Evolutionary conservation across 2,329 filamentous ascomycete species (phyloP).

Genomic region (Sclerotinia subarctica): DNA sequence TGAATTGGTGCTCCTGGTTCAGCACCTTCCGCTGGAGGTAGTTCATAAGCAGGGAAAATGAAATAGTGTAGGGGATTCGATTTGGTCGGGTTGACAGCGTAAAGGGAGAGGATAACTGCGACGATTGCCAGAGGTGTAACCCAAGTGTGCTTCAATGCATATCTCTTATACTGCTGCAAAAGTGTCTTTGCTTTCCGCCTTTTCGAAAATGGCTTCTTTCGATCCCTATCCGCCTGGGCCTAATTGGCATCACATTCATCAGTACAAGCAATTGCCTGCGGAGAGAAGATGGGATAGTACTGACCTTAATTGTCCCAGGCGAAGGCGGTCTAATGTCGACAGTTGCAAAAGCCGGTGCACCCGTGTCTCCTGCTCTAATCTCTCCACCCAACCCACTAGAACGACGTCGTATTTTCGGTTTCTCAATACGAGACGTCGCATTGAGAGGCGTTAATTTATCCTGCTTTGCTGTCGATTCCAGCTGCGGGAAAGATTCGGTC

Average conservation of each 20-base stretch:
- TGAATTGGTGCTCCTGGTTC: slow-evolving; percentile 51
- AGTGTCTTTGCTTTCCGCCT: slow-evolving; percentile 38
- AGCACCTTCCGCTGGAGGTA: slow-evolving; percentile 48
- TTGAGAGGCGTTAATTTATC: slow-evolving; percentile 17
- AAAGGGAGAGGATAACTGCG: slow-evolving; percentile 59
- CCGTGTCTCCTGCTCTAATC: slow-evolving; percentile 49
- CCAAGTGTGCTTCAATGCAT: slow-evolving; percentile 56
- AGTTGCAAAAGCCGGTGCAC: slow-evolving; percentile 50
- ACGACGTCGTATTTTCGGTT: slow-evolving; percentile 42
- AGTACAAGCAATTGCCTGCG: not conserved
- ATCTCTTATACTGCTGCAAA: slow-evolving; percentile 47
- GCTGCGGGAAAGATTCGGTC: slow-evolving; percentile 25
- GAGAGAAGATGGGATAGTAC: not conserved
- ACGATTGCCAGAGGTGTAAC: slow-evolving; percentile 66
- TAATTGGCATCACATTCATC: not conserved
- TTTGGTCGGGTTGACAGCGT: slow-evolving; percentile 70
- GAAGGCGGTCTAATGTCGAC: slow-evolving; percentile 36
- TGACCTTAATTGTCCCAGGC: slow-evolving; percentile 32
- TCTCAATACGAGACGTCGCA: slow-evolving; percentile 26
- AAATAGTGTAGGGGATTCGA: slow-evolving; percentile 77
- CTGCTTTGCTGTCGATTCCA: slow-evolving; percentile 13
- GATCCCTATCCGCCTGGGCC: slow-evolving; percentile 36
- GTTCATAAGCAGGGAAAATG: slow-evolving; percentile 84
- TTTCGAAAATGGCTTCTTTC: slow-evolving; percentile 38
- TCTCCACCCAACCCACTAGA: slow-evolving; percentile 50